Evolutionary conservation across 2,329 filamentous ascomycete genomes (phyloP).

Genomic region (Sclerotiophoma versabilis): DNA sequence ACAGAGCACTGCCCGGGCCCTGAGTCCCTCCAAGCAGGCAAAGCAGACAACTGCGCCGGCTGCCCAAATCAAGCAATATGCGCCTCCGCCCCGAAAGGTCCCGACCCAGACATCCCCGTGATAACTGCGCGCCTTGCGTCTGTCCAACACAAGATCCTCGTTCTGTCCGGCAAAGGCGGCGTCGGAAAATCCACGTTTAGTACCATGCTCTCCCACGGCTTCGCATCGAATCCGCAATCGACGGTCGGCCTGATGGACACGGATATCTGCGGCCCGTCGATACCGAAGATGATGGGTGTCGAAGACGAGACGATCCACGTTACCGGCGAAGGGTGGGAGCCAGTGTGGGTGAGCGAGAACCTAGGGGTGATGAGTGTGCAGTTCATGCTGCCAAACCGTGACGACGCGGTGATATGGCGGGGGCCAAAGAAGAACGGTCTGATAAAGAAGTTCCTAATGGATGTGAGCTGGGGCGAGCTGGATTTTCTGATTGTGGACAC

Average conservation of each 20-base stretch:
- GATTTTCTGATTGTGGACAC: conserved; percentile 95
- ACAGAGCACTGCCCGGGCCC: conserved; percentile 91
- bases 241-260: conserved; percentile 97
- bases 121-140: conserved; percentile 83
- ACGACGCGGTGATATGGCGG: conserved; percentile 97
- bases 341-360: conserved; percentile 95
- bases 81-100: conserved; percentile 90
- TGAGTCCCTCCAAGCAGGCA: conserved; percentile 72
- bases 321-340: conserved; percentile 87
- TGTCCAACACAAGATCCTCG: conserved; percentile 90
- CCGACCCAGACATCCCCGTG: conserved; percentile 89
- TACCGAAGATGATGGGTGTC: conserved; percentile 99
- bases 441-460: conserved; percentile 97
- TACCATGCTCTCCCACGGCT: conserved; percentile 84
- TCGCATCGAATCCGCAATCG: conserved; percentile 78
- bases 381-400: conserved; percentile 93
- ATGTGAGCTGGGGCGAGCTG: conserved; percentile 96
- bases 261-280: conserved; percentile 94
- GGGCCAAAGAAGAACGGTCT: conserved; percentile 98
- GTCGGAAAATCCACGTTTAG: conserved; percentile 97
- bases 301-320: conserved; percentile 93
- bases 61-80: conserved; percentile 97
- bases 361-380: conserved; percentile 96
- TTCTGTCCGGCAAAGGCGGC: conserved; percentile 93
- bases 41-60: conserved; percentile 84